Evolutionary conservation across 331 rosid genomes (phyloP), one percentile per base, ranked within the genome.

Genomic region (Telfairia occidentalis): DNA sequence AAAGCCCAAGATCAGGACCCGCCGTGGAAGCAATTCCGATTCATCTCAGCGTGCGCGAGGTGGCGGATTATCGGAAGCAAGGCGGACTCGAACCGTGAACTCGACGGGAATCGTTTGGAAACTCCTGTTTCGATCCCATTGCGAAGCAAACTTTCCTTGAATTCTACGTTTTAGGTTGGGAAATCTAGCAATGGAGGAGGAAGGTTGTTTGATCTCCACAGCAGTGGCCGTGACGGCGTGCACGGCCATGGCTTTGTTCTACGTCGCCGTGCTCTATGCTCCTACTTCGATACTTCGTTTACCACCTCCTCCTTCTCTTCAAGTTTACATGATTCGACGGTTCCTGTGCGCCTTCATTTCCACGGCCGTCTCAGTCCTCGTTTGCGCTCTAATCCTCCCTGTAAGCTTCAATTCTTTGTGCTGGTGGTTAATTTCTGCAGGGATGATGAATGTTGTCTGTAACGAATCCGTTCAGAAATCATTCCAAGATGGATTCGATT

Each of bases 231-330:
- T 83, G 54, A 16, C 67, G 32, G 82, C 90, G 18, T 90, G 90
- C 84, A 73, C 83, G 5, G 73, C 87, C 11, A 83, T 90, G 96
- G 96, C 98, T 5, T 45, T 87, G 30, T 81, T 86, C 55, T 95
- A 86, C 81, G 96, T 94, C 19, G 92, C 76, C 50, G 73, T 87
- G 74, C 88, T 94, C 55, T 86, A 94, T 80, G 87, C 87, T 19
- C 97, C 98, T 77, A 87, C 92, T 42, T 9, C 86, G 64, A 78
- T 94, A 67, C 90, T 94, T 21, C 96, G 92, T 16, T 88, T 94
- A 10, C 92, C 92, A 2, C 92, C 91, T 10, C 90, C 98, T 74
- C 45, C 96, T 40, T 90, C 97, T 37, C 76, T 81, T 81, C 73
- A 85, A 49, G 73, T 30, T 79, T 89, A 80, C 86, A 60, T 87